Conservation (phyloP, 352 stramenopile genomes). For the Phytophthora tentaculata region DNA sequence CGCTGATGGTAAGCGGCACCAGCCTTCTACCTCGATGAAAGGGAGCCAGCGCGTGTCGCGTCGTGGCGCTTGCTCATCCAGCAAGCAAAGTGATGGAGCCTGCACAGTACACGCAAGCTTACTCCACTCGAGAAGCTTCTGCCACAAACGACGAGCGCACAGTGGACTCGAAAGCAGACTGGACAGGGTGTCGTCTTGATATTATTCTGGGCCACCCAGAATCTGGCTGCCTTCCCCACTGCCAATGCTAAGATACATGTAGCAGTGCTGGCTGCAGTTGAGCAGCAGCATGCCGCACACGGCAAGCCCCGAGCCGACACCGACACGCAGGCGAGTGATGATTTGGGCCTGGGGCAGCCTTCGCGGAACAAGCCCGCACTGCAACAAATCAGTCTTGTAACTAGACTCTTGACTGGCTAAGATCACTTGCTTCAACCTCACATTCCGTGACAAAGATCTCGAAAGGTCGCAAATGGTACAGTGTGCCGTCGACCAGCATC, state of each 20-base stretch:
- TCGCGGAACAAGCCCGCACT: not conserved
- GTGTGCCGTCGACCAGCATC: not conserved
- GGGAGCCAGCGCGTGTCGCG: not conserved
- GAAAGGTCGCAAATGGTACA: not conserved
- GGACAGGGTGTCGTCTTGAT: not conserved
- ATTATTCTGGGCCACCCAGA: too few species aligned
- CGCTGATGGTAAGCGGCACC: not conserved
- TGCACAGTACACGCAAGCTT: not conserved
- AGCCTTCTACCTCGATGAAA: too few species aligned
- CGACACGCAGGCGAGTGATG: too few species aligned
- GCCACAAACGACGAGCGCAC: slow-evolving; percentile 7
- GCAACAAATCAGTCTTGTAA: slow-evolving; percentile 13
- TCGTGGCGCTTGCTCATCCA: not conserved
- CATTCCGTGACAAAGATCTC: too few species aligned
- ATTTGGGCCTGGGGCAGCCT: too few species aligned
- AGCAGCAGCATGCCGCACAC: too few species aligned
- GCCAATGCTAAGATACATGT: too few species aligned
- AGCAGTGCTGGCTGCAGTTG: too few species aligned
- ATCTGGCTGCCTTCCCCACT: slow-evolving; percentile 3
- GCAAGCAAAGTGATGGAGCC: not conserved
- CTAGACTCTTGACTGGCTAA: not conserved
- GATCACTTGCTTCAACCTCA: slow-evolving; percentile 10
- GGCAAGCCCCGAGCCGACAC: too few species aligned
- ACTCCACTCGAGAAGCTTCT: not conserved
- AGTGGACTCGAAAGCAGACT: slow-evolving; percentile 7